Conservation (phyloP, 768 basidiomycete genomes). For the Tricholoma hemisulphureum region DNA sequence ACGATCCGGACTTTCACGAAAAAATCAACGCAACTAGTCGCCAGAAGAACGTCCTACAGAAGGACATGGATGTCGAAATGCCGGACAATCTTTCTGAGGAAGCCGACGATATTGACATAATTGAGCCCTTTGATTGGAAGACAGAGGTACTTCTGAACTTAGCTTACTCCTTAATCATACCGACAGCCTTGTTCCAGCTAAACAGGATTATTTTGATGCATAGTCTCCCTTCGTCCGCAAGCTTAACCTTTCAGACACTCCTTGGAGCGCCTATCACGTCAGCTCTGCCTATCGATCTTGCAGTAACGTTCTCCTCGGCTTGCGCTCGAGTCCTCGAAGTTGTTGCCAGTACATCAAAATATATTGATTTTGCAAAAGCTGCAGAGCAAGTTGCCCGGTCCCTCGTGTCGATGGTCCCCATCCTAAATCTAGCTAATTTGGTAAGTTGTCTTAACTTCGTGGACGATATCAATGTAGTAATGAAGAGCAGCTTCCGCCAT, state of each 20-base stretch:
- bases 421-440: constrained; percentile 35
- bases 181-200: constrained; percentile 39
- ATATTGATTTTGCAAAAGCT: constrained; percentile 33
- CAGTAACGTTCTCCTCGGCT: constrained; percentile 38
- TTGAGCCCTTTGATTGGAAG: constrained; percentile 51
- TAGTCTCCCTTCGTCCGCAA: constrained; percentile 32
- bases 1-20: background rate
- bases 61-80: background rate
- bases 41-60: background rate
- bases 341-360: constrained; percentile 36
- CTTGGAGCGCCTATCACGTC: constrained; percentile 34
- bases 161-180: background rate
- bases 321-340: constrained; percentile 46
- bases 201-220: constrained; percentile 63
- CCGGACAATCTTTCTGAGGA: background rate
- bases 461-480: constrained; percentile 11
- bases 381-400: constrained; percentile 32
- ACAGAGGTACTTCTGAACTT: constrained; percentile 44
- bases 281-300: constrained; percentile 17
- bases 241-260: constrained; percentile 54
- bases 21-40: background rate
- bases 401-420: constrained; percentile 38
- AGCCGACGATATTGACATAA: constrained; percentile 27
- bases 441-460: constrained; percentile 32
- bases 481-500: constrained; percentile 38